Evolutionary conservation across 2,329 filamentous ascomycete genomes (phyloP), one percentile per base, ranked within the genome.

Genomic region (Venturiaceae sp.): DNA sequence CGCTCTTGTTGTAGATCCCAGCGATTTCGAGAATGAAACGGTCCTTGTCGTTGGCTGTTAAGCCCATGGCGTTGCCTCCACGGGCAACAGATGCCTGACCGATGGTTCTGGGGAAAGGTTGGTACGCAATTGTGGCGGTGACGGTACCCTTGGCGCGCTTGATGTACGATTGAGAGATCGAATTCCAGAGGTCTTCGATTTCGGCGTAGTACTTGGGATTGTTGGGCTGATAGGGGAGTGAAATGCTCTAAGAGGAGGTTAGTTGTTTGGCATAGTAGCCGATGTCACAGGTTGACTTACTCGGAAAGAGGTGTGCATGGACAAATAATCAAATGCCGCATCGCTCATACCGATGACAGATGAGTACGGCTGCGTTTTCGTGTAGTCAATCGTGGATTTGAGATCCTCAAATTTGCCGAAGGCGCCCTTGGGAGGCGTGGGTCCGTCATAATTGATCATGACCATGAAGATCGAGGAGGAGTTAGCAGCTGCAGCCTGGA

Each of bases 261-360:
- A 68, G 71, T 41, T 69, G 68, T 3, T 69, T 70, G 1, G 64
- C 64, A 34, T 70, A 70, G 34, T 67, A 64, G 14, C 69, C 66
- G 1, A 67, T 64, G 9, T 23, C 62, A 66, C 53, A 68, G 67
- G 23, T 70, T 58, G 2, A 69, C 64, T n/a, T 68, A 67, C 68
- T 65, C 65, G 59, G 61, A 67, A 67, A 16, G 64, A 66, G 16
- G 60, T 47, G n/a, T 65, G 59, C 26, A 62, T 58, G 36, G 64
- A 61, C 11, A 66, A 33, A 13, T 23, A 54, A 36, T 54, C 23
- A 13, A 54, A 23, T 7, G 13, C 11, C 21, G 7, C 68, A 60
- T 82, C 76, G 63, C 79, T 80, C 33, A 65, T 65, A 16, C 66
- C 69, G 60, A 80, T 71, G 5, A 83, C 67, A 46, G 75, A 73